These are phyloP conservation scores for Fusarium sp. DNA, from an alignment of 2,329 filamentous ascomycete genomes.

Conservation along the genomic window DNA sequence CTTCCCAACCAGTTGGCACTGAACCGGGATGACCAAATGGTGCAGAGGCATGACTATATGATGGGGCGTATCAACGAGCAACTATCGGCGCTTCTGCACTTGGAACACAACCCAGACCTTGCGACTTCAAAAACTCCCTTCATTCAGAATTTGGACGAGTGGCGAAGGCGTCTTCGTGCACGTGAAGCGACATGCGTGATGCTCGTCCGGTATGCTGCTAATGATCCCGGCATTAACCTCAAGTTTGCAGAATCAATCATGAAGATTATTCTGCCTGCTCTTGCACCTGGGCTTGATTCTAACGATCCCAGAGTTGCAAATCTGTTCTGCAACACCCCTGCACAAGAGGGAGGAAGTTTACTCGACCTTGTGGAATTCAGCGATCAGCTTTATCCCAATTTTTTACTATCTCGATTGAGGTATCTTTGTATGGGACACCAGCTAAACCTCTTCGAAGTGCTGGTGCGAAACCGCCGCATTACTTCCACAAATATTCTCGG, in stretches of 20 bases:
- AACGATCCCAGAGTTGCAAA: not conserved
- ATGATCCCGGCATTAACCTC: slow-evolving; percentile 27
- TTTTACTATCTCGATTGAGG: not conserved
- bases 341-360: not conserved
- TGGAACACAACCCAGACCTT: slow-evolving; percentile 1
- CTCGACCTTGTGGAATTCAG: not conserved
- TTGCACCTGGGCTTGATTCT: slow-evolving; percentile 15
- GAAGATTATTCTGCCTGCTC: slow-evolving; percentile 14
- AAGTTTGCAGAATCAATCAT: slow-evolving; percentile 26
- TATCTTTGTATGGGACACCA: not conserved
- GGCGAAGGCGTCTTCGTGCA: not conserved
- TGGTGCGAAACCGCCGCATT: slow-evolving; percentile 19
- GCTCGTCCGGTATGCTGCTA: slow-evolving; percentile 11
- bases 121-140: not conserved
- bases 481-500: not conserved
- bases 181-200: slow-evolving; percentile 4
- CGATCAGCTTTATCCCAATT: not conserved
- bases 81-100: slow-evolving; percentile 1
- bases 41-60: not conserved
- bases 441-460: not conserved
- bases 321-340: slow-evolving; percentile 2
- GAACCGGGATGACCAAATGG: slow-evolving; percentile 1
- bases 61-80: not conserved
- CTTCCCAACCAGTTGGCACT: slow-evolving; percentile 17
- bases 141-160: not conserved